Base-by-base conservation (phyloP, 2,329 filamentous ascomycete genomes). In the Sporothrix variecibatus region DNA sequence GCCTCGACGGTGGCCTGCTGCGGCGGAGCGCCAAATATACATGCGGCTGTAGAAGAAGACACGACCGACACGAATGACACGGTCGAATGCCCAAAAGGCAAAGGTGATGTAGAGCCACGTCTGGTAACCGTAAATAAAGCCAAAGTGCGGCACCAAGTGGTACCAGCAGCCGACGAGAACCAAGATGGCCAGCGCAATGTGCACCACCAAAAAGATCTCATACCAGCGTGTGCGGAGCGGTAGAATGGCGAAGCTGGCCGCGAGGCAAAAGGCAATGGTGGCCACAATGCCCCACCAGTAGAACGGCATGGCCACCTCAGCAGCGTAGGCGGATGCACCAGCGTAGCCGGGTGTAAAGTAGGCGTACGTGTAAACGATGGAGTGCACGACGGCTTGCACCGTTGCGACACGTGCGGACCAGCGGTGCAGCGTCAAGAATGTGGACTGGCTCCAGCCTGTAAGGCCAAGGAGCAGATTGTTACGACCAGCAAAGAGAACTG, bases 401-500 rank as follows among this genome's bases (percentile, higher is more conserved):
- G 90, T 90, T 6, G 89, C 85, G 1, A 92, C 84, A 26, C 90
- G 84, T 0, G 91, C 91, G 6, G 91, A 84, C 84, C 89, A 90
- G 0, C 91, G 87, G 79, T 93, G 91, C 70, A 92, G 92, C 34
- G 89, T 85, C 76, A 89, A 92, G 78, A 90, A 93, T 0, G 89
- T 90, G 1, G 86, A 85, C 78, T 91, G 92, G 15, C 87, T 89
- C 90, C 91, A 93, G 0, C 91, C 90, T 0, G 91, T 93, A 0
- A 90, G 79, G 88, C 88, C 91, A 72, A 92, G 83, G 20, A 92
- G 84, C 0, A 90, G 78, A 69, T 93, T 92, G 75, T 93, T 93
- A 7, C 91, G 84, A 77, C 88, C 88, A 0, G 87, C 88, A 77
- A 93, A 93, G 0, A 93, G 71, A 69, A 74, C 74, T 6, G 76